These are phyloP conservation scores for Magnaporthiopsis rhizophila DNA, from an alignment of 2,329 filamentous ascomycete genomes.

Conservation along the genomic window DNA sequence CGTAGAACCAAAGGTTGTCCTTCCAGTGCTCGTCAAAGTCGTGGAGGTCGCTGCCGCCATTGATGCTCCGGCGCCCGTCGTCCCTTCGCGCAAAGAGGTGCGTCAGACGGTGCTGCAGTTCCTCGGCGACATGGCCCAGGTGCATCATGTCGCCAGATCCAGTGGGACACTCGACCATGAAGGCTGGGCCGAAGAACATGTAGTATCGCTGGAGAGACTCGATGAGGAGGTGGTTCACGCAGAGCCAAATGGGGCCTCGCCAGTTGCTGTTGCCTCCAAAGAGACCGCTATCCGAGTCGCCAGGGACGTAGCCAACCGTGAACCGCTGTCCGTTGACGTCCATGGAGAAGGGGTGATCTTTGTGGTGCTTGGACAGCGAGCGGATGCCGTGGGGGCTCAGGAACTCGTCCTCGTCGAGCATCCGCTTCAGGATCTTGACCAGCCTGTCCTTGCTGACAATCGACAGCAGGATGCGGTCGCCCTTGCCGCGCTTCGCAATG, in stretches of 20 bases:
- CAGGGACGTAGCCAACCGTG: slow-evolving; percentile 80
- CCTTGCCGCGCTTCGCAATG: slow-evolving; percentile 84
- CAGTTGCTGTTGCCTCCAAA: slow-evolving; percentile 98
- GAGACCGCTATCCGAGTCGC: slow-evolving; percentile 91
- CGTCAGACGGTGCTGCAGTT: slow-evolving; percentile 89
- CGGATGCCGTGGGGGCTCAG: slow-evolving; percentile 84
- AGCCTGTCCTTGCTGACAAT: slow-evolving; percentile 91
- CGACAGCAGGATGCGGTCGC: slow-evolving; percentile 76
- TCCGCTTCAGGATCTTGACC: slow-evolving; percentile 77
- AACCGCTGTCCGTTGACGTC: slow-evolving; percentile 89
- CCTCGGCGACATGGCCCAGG: slow-evolving; percentile 86
- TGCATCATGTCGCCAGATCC: slow-evolving; percentile 95
- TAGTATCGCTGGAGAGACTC: slow-evolving; percentile 93
- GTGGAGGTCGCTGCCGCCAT: slow-evolving; percentile 73
- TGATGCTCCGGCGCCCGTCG: slow-evolving; percentile 81
- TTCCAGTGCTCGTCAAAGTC: slow-evolving; percentile 93
- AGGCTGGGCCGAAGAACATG: slow-evolving; percentile 84
- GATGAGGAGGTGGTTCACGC: slow-evolving; percentile 89
- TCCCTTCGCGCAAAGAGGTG: slow-evolving; percentile 82
- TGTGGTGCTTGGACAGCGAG: slow-evolving; percentile 85
- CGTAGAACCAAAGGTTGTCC: slow-evolving; percentile 90
- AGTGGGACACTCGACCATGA: slow-evolving; percentile 89
- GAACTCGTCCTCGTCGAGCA: slow-evolving; percentile 93
- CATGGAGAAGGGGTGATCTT: slow-evolving; percentile 88
- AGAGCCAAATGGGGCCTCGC: slow-evolving; percentile 92